Percentiles rank a stretch among this genome's conserved stretches.
Evolutionary conservation across 495 filamentous ascomycete species (phyloP).

Genomic region (Penicillium pancosmium): DNA sequence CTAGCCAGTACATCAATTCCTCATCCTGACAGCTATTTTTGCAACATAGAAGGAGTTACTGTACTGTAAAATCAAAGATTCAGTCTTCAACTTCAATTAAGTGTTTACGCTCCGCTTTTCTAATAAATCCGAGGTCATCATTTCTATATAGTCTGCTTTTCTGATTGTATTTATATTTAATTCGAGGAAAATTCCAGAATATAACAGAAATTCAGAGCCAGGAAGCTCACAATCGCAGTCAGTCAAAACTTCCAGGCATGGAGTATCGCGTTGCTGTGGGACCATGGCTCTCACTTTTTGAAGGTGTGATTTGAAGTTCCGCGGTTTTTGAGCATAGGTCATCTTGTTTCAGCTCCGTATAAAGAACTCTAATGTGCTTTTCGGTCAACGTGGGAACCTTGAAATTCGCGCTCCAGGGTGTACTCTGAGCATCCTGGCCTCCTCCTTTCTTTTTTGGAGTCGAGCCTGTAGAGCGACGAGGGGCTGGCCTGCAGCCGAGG

Average conservation of each 20-base stretch:
- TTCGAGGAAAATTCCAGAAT: no score
- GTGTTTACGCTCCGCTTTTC: no score
- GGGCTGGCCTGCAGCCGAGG: neutral
- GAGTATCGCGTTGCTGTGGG: no score
- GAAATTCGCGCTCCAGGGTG: neutral
- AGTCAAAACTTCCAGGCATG: slow-evolving; percentile 1
- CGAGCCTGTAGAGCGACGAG: neutral
- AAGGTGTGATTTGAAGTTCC: neutral
- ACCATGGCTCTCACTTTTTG: neutral
- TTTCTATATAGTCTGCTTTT: no score
- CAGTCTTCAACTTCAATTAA: no score
- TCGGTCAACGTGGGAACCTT: neutral
- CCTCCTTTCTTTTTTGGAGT: neutral
- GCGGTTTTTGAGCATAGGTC: neutral
- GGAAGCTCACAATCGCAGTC: neutral
- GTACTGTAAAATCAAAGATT: no score
- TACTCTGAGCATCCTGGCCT: neutral
- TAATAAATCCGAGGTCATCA: no score
- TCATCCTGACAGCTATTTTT: no score
- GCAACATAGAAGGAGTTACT: no score
- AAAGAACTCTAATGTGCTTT: neutral
- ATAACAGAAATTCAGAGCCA: no score
- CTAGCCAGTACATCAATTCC: no score
- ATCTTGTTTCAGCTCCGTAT: neutral
- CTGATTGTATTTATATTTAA: no score